phyloP scores from a whole-genome alignment of 768 basidiomycete genomes.

The Dacryopinax spathularia region DNA sequence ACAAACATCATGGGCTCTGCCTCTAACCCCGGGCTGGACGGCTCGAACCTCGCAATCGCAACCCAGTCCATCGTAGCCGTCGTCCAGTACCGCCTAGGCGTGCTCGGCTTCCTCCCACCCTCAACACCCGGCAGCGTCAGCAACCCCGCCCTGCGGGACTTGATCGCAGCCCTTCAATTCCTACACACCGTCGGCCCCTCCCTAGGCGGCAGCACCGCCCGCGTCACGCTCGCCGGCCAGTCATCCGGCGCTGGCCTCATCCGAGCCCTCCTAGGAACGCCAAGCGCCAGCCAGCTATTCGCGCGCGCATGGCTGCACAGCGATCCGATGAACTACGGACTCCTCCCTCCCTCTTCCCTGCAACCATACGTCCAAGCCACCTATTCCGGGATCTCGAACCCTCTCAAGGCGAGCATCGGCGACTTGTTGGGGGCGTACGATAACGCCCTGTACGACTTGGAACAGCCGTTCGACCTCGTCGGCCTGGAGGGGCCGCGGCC shows the following conservation, averaged over 20 bases:
- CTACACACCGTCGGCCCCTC: constrained; percentile 39
- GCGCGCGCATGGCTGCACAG: constrained; percentile 68
- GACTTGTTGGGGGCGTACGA: constrained; percentile 54
- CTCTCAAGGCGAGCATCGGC: constrained; percentile 55
- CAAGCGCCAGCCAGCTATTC: constrained; percentile 59
- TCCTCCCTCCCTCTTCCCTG: constrained; percentile 42
- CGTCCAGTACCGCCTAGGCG: constrained; percentile 72
- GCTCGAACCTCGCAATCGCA: constrained; percentile 52
- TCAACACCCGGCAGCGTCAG: constrained; percentile 34
- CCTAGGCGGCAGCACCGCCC: constrained; percentile 51
- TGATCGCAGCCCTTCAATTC: constrained; percentile 52
- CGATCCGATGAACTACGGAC: constrained; percentile 75
- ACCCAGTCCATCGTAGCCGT: constrained; percentile 68
- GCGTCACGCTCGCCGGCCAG: constrained; percentile 69
- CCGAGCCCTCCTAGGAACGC: constrained; percentile 56
- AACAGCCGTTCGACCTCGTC: constrained; percentile 1
- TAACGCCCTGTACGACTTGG: constrained; percentile 5
- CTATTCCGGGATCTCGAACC: constrained; percentile 38
- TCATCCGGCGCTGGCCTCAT: constrained; percentile 69
- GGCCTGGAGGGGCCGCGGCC: not conserved
- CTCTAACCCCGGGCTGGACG: constrained; percentile 58
- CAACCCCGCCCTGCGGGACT: constrained; percentile 58
- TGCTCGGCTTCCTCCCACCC: constrained; percentile 66
- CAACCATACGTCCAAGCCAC: constrained; percentile 33
- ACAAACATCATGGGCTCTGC: constrained; percentile 62